These are phyloP conservation scores for Craspedostauros australis DNA, from an alignment of 108 stramenopile species.

Conservation along the genomic window DNA sequence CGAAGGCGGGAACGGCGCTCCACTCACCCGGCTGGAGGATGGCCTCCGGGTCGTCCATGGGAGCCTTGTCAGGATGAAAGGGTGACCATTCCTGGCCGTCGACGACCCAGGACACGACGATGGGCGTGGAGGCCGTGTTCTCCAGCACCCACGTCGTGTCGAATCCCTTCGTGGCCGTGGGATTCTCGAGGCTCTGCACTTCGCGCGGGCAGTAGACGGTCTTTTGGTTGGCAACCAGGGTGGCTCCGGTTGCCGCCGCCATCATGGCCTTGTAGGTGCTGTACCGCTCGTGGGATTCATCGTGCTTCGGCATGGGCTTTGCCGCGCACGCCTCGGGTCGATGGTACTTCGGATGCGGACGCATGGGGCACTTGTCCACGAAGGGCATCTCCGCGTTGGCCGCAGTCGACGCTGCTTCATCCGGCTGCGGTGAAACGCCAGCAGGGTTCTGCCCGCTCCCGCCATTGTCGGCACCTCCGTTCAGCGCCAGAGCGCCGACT, in stretches of 20 bases:
- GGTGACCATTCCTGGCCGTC: constrained; percentile 37
- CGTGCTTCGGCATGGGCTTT: constrained; percentile 1
- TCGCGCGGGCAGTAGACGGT: constrained; percentile 33
- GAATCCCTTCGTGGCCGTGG: constrained; percentile 20
- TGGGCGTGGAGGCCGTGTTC: constrained; percentile 25
- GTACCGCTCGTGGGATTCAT: constrained; percentile 6
- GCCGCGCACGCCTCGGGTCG: constrained; percentile 11
- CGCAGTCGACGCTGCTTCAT: constrained; percentile 2
- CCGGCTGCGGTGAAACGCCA: neutral
- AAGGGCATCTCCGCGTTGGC: constrained; percentile 5
- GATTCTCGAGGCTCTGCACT: constrained; percentile 19
- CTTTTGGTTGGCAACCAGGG: constrained; percentile 31
- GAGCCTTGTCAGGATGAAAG: constrained; percentile 23
- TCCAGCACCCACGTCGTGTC: constrained; percentile 53
- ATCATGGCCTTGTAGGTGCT: constrained; percentile 7
- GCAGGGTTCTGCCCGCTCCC: neutral
- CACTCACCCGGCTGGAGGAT: constrained; percentile 29
- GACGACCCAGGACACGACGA: constrained; percentile 24
- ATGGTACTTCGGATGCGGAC: neutral
- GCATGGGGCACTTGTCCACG: constrained; percentile 5
- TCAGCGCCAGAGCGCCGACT: constrained; percentile 16
- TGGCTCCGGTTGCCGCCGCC: constrained; percentile 15
- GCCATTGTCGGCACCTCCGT: constrained; percentile 8
- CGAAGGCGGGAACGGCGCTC: constrained; percentile 18
- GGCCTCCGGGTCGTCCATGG: constrained; percentile 30